phyloP scores from a whole-genome alignment of 1,139 yeast genomes.

The Geotrichum australiense region DNA sequence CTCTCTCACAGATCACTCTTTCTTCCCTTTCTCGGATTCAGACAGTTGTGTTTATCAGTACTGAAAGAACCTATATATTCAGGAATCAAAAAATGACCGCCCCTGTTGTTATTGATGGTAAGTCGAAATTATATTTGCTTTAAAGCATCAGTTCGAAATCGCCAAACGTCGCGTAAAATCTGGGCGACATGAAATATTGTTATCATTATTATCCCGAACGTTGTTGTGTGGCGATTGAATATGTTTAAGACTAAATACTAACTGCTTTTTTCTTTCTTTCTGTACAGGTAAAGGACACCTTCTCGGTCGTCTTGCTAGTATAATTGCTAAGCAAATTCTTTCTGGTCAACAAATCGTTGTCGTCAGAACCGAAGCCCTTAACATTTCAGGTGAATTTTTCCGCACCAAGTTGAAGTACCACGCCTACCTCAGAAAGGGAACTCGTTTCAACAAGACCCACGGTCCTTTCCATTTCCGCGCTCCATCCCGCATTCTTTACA shows the following conservation, averaged over 20 bases:
- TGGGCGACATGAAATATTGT: background rate
- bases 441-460: conserved; percentile 96
- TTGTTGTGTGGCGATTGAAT: background rate
- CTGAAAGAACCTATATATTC: too few species aligned
- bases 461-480: conserved; percentile 99
- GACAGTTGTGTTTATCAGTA: too few species aligned
- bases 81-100: too few species aligned
- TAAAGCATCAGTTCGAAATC: too few species aligned
- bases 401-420: conserved; percentile 99
- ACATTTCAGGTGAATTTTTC: conserved; percentile 99
- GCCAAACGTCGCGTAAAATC: too few species aligned
- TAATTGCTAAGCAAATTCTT: conserved; percentile 96
- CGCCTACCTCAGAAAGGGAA: conserved; percentile 98
- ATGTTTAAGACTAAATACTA: background rate
- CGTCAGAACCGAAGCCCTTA: conserved; percentile 96
- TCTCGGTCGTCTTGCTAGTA: conserved; percentile 99
- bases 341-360: conserved; percentile 97
- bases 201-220: background rate
- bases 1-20: too few species aligned
- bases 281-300: conserved; percentile 99
- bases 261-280: too few species aligned
- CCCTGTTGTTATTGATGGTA: too few species aligned
- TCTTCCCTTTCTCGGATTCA: too few species aligned
- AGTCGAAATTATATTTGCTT: too few species aligned
- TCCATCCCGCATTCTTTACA: conserved; percentile 98